phyloP scores from a whole-genome alignment of 1,284 basidiomycete species.

The Erythrobasidium hasegawianum region DNA sequence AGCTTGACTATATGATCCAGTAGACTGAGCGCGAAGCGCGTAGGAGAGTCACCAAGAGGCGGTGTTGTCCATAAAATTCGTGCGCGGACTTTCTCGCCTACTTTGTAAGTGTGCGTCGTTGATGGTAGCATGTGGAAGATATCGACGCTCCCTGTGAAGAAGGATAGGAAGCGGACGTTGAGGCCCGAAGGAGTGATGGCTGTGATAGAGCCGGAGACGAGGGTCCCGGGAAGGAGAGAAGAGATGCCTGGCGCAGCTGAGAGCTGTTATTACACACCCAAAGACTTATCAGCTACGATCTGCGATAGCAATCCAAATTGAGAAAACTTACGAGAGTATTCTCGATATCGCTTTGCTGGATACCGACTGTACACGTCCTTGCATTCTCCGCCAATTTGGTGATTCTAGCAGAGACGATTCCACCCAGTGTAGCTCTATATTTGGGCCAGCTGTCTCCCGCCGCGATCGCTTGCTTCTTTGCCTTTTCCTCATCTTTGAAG shows the following conservation, averaged over 20 bases:
- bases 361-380: conserved; percentile 46
- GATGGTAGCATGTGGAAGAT: conserved; percentile 64
- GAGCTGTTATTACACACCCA: conserved; percentile 53
- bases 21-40: conserved; percentile 71
- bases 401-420: conserved; percentile 47
- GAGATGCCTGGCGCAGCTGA: conserved; percentile 72
- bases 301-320: too few species aligned
- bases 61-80: conserved; percentile 77
- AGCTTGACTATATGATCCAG: conserved; percentile 68
- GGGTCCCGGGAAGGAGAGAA: conserved; percentile 78
- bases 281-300: too few species aligned
- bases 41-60: conserved; percentile 57
- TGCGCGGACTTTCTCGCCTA: conserved; percentile 83
- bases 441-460: conserved; percentile 33
- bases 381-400: conserved; percentile 47
- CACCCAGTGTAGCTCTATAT: conserved; percentile 47
- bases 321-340: not conserved
- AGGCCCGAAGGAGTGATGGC: conserved; percentile 73
- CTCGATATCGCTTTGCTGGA: conserved; percentile 43
- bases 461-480: conserved; percentile 34
- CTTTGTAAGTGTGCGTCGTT: conserved; percentile 55
- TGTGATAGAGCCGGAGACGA: conserved; percentile 82
- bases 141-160: conserved; percentile 89
- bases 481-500: conserved; percentile 60
- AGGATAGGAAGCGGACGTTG: conserved; percentile 85